These are phyloP conservation scores for Solanum gracilifrons DNA, from an alignment of 257 asterid genomes.

Conservation along the genomic window DNA sequence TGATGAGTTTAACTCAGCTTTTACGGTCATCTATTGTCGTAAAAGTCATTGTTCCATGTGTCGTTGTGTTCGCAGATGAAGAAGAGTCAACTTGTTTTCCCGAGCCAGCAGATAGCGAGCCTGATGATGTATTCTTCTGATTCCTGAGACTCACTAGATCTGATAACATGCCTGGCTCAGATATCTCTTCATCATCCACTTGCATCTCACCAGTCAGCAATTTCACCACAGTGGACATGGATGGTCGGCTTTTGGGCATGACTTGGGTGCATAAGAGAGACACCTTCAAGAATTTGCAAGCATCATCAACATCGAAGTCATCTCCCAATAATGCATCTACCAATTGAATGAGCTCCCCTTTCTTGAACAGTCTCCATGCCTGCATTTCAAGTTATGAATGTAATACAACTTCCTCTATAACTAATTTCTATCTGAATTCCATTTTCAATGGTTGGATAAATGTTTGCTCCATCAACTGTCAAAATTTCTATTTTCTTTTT, in stretches of 20 bases:
- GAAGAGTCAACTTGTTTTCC: conserved; percentile 28
- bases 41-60: conserved; percentile 54
- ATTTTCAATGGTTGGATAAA: neutral
- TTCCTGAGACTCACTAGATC: conserved; percentile 25
- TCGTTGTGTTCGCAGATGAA: conserved; percentile 17
- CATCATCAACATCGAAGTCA: conserved; percentile 31
- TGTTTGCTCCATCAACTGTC: neutral
- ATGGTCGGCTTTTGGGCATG: conserved; percentile 48
- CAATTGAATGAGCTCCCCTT: conserved; percentile 31
- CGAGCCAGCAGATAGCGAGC: conserved; percentile 10
- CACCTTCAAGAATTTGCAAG: conserved; percentile 43
- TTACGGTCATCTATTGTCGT: conserved; percentile 47
- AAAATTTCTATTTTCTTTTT: neutral
- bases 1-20: conserved; percentile 12
- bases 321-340: conserved; percentile 35
- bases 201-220: conserved; percentile 49
- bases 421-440: neutral
- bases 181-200: conserved; percentile 24
- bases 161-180: conserved; percentile 40
- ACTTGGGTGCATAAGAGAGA: conserved; percentile 69
- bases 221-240: conserved; percentile 49
- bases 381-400: conserved; percentile 10
- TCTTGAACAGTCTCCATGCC: conserved; percentile 63
- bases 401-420: neutral
- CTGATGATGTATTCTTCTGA: conserved; percentile 4